Conservation (phyloP, 176 grass and related monocot genomes). For the Musa schizocarpa region DNA sequence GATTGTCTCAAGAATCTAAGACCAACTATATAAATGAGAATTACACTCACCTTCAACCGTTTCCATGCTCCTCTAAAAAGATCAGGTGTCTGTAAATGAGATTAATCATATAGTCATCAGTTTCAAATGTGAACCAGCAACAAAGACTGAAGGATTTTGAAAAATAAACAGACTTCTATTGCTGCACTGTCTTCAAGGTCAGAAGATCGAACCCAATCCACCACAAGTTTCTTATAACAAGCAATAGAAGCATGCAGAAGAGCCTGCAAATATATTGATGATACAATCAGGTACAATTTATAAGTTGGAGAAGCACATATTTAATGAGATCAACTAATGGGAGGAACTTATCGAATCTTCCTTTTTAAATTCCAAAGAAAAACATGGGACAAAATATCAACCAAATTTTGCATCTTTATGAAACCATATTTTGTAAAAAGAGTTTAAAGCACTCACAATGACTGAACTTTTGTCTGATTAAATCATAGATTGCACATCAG, state of each 20-base stretch:
- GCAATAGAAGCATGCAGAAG: constrained; percentile 38
- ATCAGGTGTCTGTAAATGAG: constrained; percentile 5
- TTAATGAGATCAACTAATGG: not conserved
- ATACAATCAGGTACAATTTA: not conserved
- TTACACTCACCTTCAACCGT: not conserved
- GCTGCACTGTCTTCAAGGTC: constrained; percentile 30
- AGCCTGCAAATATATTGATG: constrained; percentile 16
- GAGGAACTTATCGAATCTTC: too few species aligned
- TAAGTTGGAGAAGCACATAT: not conserved
- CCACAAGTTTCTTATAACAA: constrained; percentile 33
- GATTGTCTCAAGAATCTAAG: not conserved
- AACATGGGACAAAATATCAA: not conserved
- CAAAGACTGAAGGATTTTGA: not conserved
- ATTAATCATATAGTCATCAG: not conserved
- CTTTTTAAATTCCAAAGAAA: too few species aligned
- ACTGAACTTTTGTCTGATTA: not conserved
- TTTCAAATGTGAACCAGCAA: not conserved
- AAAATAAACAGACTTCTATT: not conserved
- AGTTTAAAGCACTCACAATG: not conserved
- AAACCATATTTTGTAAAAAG: too few species aligned
- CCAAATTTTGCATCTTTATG: not conserved
- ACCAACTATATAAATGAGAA: not conserved
- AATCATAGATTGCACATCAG: not conserved
- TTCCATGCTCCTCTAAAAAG: constrained; percentile 7
- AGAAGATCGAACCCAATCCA: constrained; percentile 33